phyloP scores from a whole-genome alignment of 192 early-diverging fungal species.

The Umbelopsis sp. region DNA sequence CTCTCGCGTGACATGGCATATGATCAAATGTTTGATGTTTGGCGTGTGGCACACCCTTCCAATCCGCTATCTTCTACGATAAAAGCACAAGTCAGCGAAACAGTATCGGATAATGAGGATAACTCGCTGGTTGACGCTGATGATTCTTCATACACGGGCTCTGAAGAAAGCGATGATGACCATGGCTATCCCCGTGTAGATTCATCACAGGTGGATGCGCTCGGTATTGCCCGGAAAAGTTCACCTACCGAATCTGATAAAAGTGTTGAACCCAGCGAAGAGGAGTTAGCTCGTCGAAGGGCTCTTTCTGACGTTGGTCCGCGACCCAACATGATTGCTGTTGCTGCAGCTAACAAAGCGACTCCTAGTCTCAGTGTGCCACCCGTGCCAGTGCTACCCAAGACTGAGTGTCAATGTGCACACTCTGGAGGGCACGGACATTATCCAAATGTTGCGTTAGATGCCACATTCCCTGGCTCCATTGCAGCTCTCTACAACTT shows the following conservation, averaged over 20 bases:
- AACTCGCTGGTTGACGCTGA: background rate
- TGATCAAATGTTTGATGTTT: slow-evolving; percentile 72
- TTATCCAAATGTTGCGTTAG: slow-evolving; percentile 47
- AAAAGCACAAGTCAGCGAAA: background rate
- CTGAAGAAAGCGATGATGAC: slow-evolving; percentile 19
- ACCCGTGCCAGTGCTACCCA: background rate
- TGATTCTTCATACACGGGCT: background rate
- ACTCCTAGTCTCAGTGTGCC: background rate
- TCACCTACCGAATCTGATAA: slow-evolving; percentile 2
- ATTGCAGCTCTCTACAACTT: slow-evolving; percentile 56
- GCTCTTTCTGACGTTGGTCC: slow-evolving; percentile 38
- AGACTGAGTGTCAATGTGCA: slow-evolving; percentile 53
- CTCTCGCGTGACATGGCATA: slow-evolving; percentile 81
- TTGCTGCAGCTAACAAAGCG: slow-evolving; percentile 1
- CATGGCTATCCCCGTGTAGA: background rate
- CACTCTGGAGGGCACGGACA: slow-evolving; percentile 49
- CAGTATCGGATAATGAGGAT: background rate
- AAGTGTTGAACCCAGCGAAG: slow-evolving; percentile 10
- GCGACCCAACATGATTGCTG: slow-evolving; percentile 25
- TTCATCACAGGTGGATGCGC: slow-evolving; percentile 8
- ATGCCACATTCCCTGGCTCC: slow-evolving; percentile 47
- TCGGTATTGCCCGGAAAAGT: background rate
- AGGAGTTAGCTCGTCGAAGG: slow-evolving; percentile 22
- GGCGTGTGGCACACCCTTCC: slow-evolving; percentile 40
- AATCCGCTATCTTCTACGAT: background rate